Percentiles rank a stretch among this genome's conserved stretches.
These are phyloP conservation scores for Pseudogymnoascus sp. DNA, from an alignment of 2,329 filamentous ascomycete species.

Conservation along the genomic window DNA sequence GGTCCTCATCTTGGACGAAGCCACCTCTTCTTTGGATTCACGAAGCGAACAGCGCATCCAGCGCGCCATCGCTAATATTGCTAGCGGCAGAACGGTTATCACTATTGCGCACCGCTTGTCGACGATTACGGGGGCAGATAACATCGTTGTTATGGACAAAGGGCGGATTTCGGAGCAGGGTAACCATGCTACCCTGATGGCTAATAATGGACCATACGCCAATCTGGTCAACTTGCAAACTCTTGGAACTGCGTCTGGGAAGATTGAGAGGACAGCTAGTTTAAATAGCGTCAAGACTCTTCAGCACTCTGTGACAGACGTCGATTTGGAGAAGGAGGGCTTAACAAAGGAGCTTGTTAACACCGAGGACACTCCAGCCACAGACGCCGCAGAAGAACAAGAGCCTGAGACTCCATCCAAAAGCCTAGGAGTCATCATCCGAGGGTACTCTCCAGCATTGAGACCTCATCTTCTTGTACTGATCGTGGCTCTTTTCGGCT, in stretches of 20 bases:
- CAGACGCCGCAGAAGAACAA: conserved; percentile 10
- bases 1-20: conserved; percentile 53
- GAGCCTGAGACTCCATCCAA: conserved; percentile 15
- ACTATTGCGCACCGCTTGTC: conserved; percentile 89
- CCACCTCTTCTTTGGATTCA: conserved; percentile 63
- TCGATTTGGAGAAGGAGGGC: conserved; percentile 12
- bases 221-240: conserved; percentile 34
- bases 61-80: conserved; percentile 69
- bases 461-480: conserved; percentile 15
- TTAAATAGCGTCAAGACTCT: conserved; percentile 13
- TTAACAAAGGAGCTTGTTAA: conserved; percentile 6
- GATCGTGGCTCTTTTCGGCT: conserved; percentile 36
- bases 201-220: conserved; percentile 44
- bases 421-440: conserved; percentile 14
- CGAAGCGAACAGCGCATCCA: conserved; percentile 89
- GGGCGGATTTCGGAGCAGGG: conserved; percentile 68
- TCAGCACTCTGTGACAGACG: conserved; percentile 11
- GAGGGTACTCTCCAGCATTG: conserved; percentile 14
- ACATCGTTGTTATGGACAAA: conserved; percentile 70
- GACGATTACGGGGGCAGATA: conserved; percentile 83
- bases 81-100: conserved; percentile 76
- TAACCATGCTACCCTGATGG: conserved; percentile 66
- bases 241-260: conserved; percentile 13
- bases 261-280: conserved; percentile 16
- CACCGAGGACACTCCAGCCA: conserved; percentile 22